phyloP scores from a whole-genome alignment of 306 rosid genomes.

The Sesbania bispinosa region DNA sequence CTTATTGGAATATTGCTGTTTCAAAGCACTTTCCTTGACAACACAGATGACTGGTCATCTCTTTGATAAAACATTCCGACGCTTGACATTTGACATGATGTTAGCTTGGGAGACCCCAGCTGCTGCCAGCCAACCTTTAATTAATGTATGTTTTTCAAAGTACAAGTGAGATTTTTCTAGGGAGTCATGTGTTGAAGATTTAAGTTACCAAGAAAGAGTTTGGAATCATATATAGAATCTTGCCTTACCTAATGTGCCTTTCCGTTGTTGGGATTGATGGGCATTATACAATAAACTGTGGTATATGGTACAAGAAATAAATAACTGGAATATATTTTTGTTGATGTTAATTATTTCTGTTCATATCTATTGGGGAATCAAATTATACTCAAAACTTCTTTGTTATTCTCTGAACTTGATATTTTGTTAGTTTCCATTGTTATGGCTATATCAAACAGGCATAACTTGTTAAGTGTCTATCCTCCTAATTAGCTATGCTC shows the following conservation, averaged over 20 bases:
- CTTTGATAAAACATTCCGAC: conserved; percentile 78
- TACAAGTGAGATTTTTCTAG: conserved; percentile 5
- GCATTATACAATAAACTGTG: neutral
- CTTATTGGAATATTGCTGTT: conserved; percentile 88
- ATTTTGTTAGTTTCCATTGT: neutral
- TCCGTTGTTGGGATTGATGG: neutral
- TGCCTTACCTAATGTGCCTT: neutral
- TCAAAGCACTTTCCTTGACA: conserved; percentile 80
- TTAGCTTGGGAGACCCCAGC: conserved; percentile 94
- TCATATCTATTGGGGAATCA: neutral
- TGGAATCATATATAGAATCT: conserved; percentile 19
- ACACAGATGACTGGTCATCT: conserved; percentile 62
- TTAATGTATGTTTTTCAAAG: conserved; percentile 50
- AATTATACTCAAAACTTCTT: conserved; percentile 3
- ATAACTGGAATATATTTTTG: neutral
- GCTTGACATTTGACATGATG: conserved; percentile 89
- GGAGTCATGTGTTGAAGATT: conserved; percentile 7
- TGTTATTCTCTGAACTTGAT: conserved; percentile 4
- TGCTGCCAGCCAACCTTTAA: conserved; percentile 64
- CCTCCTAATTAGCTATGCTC: neutral
- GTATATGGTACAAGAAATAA: neutral
- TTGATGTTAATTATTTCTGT: neutral
- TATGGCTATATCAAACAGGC: neutral
- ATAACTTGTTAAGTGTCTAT: neutral
- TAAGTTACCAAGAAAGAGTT: neutral